Conservation (phyloP, 805 yeast genomes). For the Teunomyces stri region DNA sequence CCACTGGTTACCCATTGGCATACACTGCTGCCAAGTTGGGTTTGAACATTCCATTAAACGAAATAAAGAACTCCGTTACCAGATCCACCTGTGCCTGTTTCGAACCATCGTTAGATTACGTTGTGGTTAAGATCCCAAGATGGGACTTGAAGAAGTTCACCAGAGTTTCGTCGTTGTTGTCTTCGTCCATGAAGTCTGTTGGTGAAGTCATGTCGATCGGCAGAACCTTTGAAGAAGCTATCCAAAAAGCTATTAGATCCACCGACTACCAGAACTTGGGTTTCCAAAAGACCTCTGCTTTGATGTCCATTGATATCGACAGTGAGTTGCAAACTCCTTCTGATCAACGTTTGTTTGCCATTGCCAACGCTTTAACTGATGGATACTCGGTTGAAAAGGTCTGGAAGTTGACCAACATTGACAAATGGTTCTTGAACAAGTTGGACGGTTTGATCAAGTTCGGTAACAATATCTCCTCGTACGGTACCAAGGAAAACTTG, state of each 20-base stretch:
- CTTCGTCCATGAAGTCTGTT: conserved; percentile 96
- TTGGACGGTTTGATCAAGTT: conserved; percentile 71
- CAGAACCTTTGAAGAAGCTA: conserved; percentile 95
- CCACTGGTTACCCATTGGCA: conserved; percentile 97
- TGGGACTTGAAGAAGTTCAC: conserved; percentile 98
- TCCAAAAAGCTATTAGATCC: conserved; percentile 95
- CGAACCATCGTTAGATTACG: conserved; percentile 95
- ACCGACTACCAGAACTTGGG: conserved; percentile 96
- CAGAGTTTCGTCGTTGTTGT: conserved; percentile 80
- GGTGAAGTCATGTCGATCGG: conserved; percentile 99
- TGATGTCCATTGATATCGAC: conserved; percentile 91
- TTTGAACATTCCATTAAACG: conserved; percentile 85
- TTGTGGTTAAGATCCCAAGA: conserved; percentile 96
- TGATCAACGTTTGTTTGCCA: conserved; percentile 94
- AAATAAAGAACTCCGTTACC: conserved; percentile 90
- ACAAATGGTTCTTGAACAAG: conserved; percentile 94
- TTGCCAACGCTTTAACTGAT: conserved; percentile 87
- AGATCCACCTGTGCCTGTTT: conserved; percentile 93
- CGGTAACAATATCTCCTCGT: conserved; percentile 59
- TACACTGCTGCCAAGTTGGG: conserved; percentile 98
- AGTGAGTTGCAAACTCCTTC: conserved; percentile 92
- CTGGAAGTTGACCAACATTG: conserved; percentile 88
- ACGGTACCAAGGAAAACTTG: conserved; percentile 56
- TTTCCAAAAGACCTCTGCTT: conserved; percentile 78
- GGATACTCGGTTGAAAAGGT: conserved; percentile 92